Evolutionary conservation across 2,329 filamentous ascomycete genomes (phyloP), one percentile per base, ranked within the genome.

Genomic region (Sporothrix pallida): DNA sequence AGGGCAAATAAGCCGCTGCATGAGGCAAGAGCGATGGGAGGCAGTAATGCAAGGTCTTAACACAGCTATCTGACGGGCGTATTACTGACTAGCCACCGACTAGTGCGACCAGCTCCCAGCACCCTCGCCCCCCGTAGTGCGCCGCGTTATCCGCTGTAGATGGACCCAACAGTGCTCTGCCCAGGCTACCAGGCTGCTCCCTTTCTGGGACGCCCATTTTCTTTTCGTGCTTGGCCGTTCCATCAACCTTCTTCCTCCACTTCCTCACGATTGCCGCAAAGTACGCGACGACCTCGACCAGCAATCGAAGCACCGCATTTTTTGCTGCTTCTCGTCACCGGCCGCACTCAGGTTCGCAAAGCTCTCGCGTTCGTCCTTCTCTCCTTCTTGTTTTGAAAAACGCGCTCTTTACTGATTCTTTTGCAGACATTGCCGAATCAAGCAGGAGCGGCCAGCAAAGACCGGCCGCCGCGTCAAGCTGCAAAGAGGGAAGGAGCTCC

Each of bases 241-340:
- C 26, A 56, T 58, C 56, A 23, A 42, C 12, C 72, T 52, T 62
- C 67, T 65, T 65, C 46, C 58, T 65, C 67, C 68, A 46, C 46
- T 70, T 52, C 26, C 26, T 20, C 60, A 42, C 67, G 46, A 68
- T 20, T 20, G 48, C 44, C 20, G 46, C 67, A 42, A 17, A 65
- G 13, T 52, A 65, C 50, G 58, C 60, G 50, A 68, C 62, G 26
- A 50, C 63, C 71, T 56, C 60, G 48, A 72, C 60, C 60, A 56
- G 69, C 71, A 72, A 56, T 72, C 71, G 60, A 54, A 67, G 52
- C 71, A 56, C 56, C 71, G 20, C n/a, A 31, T 17, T 37, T 72
- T 52, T 56, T 68, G 71, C 50, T 69, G 62, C 52, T 44, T 42
- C 56, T 37, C 50, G 62, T n/a, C 17, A 50, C 37, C 52, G 42